Evolutionary conservation across 2,329 filamentous ascomycete species (phyloP).

Genomic region (Raffaelea arxii): DNA sequence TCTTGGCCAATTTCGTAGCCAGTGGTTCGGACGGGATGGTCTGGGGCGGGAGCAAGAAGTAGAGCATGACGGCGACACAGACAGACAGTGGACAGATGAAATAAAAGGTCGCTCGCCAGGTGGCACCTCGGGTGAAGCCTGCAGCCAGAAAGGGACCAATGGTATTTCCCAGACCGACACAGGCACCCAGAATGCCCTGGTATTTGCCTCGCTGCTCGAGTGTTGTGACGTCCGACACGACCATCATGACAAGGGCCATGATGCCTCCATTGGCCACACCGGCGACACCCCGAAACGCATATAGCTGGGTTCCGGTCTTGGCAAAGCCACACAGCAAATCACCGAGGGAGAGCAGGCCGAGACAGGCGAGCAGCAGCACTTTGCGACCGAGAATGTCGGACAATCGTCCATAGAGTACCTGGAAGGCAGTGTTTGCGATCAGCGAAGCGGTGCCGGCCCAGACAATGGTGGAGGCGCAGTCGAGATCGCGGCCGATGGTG

Average conservation of each 20-base stretch:
- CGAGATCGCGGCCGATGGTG: conserved; percentile 36
- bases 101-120: conserved; percentile 31
- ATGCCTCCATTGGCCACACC: conserved; percentile 55
- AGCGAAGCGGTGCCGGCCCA: conserved; percentile 44
- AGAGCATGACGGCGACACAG: conserved; percentile 31
- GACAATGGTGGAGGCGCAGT: conserved; percentile 37
- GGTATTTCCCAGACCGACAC: conserved; percentile 28
- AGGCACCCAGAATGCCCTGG: conserved; percentile 29
- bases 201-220: conserved; percentile 48
- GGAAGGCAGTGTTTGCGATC: conserved; percentile 50
- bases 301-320: conserved; percentile 45
- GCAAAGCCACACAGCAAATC: conserved; percentile 50
- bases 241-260: conserved; percentile 48
- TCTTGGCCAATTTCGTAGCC: conserved; percentile 38
- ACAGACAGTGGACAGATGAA: conserved; percentile 39
- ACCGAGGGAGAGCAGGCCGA: conserved; percentile 41
- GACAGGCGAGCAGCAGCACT: conserved; percentile 41
- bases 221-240: conserved; percentile 49
- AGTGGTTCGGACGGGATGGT: conserved; percentile 27
- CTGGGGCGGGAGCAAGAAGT: conserved; percentile 36
- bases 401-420: conserved; percentile 51
- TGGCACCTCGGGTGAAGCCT: conserved; percentile 23
- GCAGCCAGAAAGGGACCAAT: conserved; percentile 30
- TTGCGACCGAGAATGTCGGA: conserved; percentile 54
- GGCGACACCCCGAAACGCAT: conserved; percentile 48